A percentile compares a stretch with the other conserved stretches of the same genome.
phyloP scores from a whole-genome alignment of 345 rosid species.

The Clarkia xantiana region DNA sequence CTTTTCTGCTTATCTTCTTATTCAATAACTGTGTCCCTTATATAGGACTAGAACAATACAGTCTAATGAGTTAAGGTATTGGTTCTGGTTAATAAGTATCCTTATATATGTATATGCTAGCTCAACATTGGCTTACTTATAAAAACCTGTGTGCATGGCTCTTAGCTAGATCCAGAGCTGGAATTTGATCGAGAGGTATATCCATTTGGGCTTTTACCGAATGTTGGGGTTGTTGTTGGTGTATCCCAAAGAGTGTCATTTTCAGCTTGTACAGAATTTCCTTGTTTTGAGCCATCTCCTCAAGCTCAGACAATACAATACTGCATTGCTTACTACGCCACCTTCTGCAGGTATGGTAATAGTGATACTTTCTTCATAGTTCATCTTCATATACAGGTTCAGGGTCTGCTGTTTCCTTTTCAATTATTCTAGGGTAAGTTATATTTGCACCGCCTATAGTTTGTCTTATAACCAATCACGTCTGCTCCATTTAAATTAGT shows the following conservation, averaged over 20 bases:
- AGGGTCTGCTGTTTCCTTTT: too few relatives aligned
- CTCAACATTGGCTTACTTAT: conserved; percentile 10
- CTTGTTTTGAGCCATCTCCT: conserved; percentile 96
- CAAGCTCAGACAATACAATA: conserved; percentile 97
- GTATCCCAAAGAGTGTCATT: conserved; percentile 92
- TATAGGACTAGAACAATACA: too few relatives aligned
- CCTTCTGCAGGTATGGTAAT: conserved; percentile 69
- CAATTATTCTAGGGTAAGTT: too few relatives aligned
- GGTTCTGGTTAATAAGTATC: not conserved
- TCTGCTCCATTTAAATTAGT: too few relatives aligned
- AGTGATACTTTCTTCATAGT: too few relatives aligned
- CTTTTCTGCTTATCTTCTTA: too few relatives aligned
- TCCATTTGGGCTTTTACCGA: conserved; percentile 94
- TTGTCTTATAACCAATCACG: too few relatives aligned
- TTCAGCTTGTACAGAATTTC: conserved; percentile 95
- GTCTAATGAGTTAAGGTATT: too few relatives aligned
- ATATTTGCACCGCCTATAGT: too few relatives aligned
- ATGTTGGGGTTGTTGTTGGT: conserved; percentile 90
- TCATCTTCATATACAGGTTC: too few relatives aligned
- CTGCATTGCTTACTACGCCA: conserved; percentile 93
- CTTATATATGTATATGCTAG: not conserved
- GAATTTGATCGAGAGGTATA: conserved; percentile 97
- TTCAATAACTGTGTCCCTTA: too few relatives aligned
- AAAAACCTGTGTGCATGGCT: not conserved
- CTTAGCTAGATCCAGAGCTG: conserved; percentile 91